phyloP scores from a whole-genome alignment of 257 asterid genomes.

The Solanum paucissectum region DNA sequence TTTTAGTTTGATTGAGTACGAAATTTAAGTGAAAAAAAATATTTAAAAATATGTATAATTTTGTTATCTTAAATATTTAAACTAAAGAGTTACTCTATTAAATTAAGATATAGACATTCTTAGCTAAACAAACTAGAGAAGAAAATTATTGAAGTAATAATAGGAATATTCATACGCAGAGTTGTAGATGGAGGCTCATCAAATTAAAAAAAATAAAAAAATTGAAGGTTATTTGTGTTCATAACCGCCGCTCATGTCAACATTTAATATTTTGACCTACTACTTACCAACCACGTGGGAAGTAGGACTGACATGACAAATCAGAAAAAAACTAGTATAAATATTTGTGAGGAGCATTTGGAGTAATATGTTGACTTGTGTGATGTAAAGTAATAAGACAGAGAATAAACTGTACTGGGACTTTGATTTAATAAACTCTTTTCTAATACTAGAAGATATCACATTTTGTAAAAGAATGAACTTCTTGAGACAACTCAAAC shows the following conservation, averaged over 20 bases:
- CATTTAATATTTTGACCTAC: neutral
- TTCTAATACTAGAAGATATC: neutral
- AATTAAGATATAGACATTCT: too few relatives aligned
- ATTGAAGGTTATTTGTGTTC: neutral
- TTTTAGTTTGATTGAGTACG: fast-evolving
- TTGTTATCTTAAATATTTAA: neutral
- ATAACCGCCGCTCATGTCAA: neutral
- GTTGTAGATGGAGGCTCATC: neutral
- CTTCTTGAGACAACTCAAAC: neutral
- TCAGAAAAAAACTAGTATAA: neutral
- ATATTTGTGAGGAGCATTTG: neutral
- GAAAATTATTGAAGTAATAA: neutral
- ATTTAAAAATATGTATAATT: neutral
- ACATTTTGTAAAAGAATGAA: neutral
- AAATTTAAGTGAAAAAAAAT: neutral
- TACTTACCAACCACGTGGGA: neutral
- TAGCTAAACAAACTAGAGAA: neutral
- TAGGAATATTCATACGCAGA: neutral
- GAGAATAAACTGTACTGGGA: neutral
- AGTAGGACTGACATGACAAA: neutral
- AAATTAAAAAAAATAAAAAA: neutral
- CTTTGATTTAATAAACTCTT: neutral
- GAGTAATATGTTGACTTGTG: neutral
- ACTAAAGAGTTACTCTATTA: neutral
- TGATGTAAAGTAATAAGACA: neutral